Conservation (phyloP, 2,329 filamentous ascomycete species). For the Cladosporium phlei region DNA sequence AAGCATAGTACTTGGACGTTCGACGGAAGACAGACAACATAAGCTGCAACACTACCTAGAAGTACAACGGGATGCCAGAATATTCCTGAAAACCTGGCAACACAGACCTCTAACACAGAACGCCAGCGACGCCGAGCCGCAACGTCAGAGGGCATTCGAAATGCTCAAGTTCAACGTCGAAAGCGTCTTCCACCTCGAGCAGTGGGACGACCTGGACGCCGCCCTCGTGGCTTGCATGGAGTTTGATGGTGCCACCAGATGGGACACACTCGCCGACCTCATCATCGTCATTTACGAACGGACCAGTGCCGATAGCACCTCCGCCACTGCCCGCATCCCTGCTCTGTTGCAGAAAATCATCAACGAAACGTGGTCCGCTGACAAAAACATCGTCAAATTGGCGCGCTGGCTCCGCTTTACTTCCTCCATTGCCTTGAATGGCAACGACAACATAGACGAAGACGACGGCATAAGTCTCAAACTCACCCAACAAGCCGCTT, state of each 20-base stretch:
- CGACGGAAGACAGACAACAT: constrained; percentile 39
- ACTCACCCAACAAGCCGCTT: constrained; percentile 60
- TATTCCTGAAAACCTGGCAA: neutral
- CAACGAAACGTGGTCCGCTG: constrained; percentile 55
- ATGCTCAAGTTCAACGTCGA: constrained; percentile 77
- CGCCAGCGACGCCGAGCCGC: constrained; percentile 22
- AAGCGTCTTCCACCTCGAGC: constrained; percentile 60
- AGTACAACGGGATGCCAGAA: constrained; percentile 58
- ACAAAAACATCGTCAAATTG: constrained; percentile 56
- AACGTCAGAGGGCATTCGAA: constrained; percentile 55
- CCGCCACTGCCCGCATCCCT: constrained; percentile 19
- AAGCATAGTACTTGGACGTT: constrained; percentile 45
- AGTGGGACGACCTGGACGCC: constrained; percentile 60
- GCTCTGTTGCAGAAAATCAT: constrained; percentile 60
- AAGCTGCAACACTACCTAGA: constrained; percentile 59
- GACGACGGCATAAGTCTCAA: constrained; percentile 20
- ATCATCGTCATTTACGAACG: constrained; percentile 41
- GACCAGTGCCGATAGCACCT: constrained; percentile 26
- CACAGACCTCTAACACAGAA: constrained; percentile 22
- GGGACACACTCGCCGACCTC: constrained; percentile 45
- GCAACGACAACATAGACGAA: constrained; percentile 39
- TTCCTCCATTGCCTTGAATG: constrained; percentile 55
- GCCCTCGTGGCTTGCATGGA: constrained; percentile 49
- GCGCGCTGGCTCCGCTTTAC: constrained; percentile 75
- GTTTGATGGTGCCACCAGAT: constrained; percentile 30